Evolutionary conservation across 2,329 filamentous ascomycete species (phyloP), one percentile per base, ranked within the genome.

Genomic region (Fusarium sp.): DNA sequence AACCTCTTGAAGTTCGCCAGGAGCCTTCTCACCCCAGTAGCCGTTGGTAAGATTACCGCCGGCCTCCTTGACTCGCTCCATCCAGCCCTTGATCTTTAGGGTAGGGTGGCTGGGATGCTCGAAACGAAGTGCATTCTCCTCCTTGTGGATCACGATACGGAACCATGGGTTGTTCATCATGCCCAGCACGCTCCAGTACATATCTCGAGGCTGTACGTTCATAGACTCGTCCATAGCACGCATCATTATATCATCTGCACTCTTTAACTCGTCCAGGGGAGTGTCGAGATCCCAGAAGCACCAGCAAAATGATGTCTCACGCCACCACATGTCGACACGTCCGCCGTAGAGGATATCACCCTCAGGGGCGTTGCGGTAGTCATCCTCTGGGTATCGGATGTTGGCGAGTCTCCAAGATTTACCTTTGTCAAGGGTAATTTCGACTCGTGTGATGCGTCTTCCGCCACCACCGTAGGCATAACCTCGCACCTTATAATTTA

Each of bases 81-180:
- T 97, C 95, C 95, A 98, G 1, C 95, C 95, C 20, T 93, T 93
- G 1, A 92, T 87, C 72, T 91, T 91, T 41, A 94, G 81, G 2
- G 91, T 91, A 12, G 95, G 93, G 71, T 95, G 92, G 6, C 94
- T 97, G 0, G 95, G 95, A 76, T 98, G 95, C 80, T 97, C 95
- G 74, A 98, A 98, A 11, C 89, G 87, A 45, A 97, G 82, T 13
- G 79, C 82, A 47, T 78, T 66, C 1, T 85, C 86, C 67, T 95
- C 91, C 62, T 91, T 91, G 58, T 90, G 89, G 61, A 98, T 92
- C 5, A 91, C 89, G 2, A 98, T 88, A 10, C 95, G 88, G 81
- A 92, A 98, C 95, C 95, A 98, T 0, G 94, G 93, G 76, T 97
- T 97, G 82, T 97, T 97, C 95, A 98, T 97, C 95, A 98, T 98